Conservation (phyloP, 1,284 basidiomycete genomes). For the Stygiomarasmius scandens region DNA sequence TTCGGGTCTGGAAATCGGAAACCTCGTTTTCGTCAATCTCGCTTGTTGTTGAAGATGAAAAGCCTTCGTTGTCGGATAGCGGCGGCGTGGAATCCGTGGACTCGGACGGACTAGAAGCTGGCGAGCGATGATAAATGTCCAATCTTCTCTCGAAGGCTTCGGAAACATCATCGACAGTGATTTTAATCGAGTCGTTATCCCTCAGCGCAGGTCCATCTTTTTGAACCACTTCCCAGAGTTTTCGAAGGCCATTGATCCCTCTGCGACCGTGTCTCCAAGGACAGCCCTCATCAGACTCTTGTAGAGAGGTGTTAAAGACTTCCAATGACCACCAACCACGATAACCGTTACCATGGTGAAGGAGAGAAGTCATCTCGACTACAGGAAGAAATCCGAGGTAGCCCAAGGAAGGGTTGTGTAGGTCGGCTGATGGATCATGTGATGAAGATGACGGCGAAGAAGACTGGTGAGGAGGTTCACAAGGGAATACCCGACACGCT, state of each 20-base stretch:
- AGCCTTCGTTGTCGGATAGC: too few species aligned
- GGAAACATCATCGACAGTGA: too few species aligned
- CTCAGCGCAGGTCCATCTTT: neutral
- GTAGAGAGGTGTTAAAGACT: slow-evolving; percentile 25
- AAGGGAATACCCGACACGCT: slow-evolving; percentile 26
- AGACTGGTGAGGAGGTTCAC: slow-evolving; percentile 17
- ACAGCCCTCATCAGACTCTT: slow-evolving; percentile 23
- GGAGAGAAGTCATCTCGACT: slow-evolving; percentile 22
- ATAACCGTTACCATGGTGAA: slow-evolving; percentile 23
- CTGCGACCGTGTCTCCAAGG: slow-evolving; percentile 24
- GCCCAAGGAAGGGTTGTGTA: slow-evolving; percentile 6
- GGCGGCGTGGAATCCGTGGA: too few species aligned
- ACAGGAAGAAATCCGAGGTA: slow-evolving; percentile 27
- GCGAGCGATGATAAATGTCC: too few species aligned
- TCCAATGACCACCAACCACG: slow-evolving; percentile 30
- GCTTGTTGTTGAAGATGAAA: too few species aligned
- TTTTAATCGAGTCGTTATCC: neutral
- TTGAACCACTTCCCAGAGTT: slow-evolving; percentile 17
- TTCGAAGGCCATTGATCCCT: slow-evolving; percentile 21
- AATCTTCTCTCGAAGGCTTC: too few species aligned
- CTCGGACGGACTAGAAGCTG: too few species aligned
- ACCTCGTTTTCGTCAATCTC: too few species aligned
- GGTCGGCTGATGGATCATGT: slow-evolving; percentile 9
- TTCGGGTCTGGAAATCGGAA: too few species aligned
- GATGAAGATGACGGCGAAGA: neutral